A percentile compares a stretch with the other conserved stretches of the same genome.
phyloP scores from a whole-genome alignment of 495 filamentous ascomycete species.

The Neurospora sp. region DNA sequence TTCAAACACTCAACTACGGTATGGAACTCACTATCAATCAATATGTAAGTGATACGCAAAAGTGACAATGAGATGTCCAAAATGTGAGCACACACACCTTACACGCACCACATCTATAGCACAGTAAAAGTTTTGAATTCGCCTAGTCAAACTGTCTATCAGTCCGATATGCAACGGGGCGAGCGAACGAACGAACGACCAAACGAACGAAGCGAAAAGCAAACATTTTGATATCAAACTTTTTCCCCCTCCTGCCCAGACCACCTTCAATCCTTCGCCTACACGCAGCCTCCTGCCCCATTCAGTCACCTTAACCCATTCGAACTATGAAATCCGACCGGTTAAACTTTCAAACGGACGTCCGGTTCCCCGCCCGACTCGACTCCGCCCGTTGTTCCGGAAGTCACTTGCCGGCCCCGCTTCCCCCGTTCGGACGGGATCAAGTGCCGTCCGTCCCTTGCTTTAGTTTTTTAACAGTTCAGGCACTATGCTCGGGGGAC shows the following conservation, averaged over 20 bases:
- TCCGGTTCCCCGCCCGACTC: background rate
- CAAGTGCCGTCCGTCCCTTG: background rate
- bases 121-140: background rate
- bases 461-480: background rate
- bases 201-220: background rate
- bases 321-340: background rate
- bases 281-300: background rate
- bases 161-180: background rate
- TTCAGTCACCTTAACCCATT: background rate
- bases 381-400: background rate
- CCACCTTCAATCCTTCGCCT: background rate
- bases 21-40: background rate
- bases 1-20: background rate
- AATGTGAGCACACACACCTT: background rate
- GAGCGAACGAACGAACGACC: background rate
- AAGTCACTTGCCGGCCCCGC: background rate
- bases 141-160: too few relatives aligned
- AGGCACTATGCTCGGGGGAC: background rate
- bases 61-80: background rate
- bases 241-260: background rate
- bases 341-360: background rate
- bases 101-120: background rate
- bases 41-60: background rate
- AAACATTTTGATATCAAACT: background rate
- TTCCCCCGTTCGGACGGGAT: background rate